Base-by-base conservation (phyloP, 306 rosid species). In the Oemleria cerasiformis region DNA sequence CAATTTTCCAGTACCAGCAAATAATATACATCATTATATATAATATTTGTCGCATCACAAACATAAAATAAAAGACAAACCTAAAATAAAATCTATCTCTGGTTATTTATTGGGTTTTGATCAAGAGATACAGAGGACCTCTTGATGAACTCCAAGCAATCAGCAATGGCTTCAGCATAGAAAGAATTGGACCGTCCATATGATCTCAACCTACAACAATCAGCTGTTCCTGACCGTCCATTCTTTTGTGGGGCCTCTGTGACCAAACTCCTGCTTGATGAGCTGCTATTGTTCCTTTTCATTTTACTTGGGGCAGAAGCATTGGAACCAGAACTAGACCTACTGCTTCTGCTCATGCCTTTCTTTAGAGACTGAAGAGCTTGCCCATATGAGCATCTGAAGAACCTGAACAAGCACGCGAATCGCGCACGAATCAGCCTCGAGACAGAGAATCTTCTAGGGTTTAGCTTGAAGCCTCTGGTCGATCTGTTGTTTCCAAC, bases 91-190 rank as follows among this genome's bases (percentile, higher is more conserved):
- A 20, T 38, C 67, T 21, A 25, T 39, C n/a, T 25, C 51, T 9
- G 61, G 38, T 34, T 36, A 8, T 30, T 30, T 30, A 6, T 55
- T 23, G 84, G 82, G 60, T 75, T 66, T 60, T 77, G 79, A 73
- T 88, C 91, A 36, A 74, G 43, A 8, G 92, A 81, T 67, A 87
- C 69, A 19, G 96, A 92, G 9, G 94, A 83, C 65, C 92, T 69
- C 76, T 90, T 88, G 80, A 92, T 92, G 74, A 89, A 92, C 78
- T 92, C 94, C 89, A 92, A 85, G 80, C 98, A 92, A 30, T 92
- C 98, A 1, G 96, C 96, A 77, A 89, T 88, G 72, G 98, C 98
- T 82, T 92, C 98, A 7, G 96, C 92, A 72, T 89, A 88, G 87
- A 92, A 92, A 59, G 98, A 86, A 51, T 92, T 90, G 11, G 90